Evolutionary conservation across 148 eudicot genomes (phyloP), one percentile per base, ranked within the genome.

Genomic region (Cornus controversa): DNA sequence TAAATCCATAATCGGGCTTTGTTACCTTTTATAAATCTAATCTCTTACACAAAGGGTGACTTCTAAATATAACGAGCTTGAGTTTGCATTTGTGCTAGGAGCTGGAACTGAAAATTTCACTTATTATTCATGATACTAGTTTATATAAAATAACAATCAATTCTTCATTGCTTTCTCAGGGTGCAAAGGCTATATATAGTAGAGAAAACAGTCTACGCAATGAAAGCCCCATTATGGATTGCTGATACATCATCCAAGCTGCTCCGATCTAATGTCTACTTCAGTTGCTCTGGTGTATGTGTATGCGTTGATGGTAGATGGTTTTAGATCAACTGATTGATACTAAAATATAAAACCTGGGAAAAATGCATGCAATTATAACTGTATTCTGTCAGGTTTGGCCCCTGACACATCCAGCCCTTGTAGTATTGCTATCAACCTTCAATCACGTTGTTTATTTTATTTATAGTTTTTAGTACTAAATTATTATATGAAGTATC

Each of bases 131-230:
- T 50, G 16, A 31, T 73, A 23, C 10, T 36, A 57, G 36, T 45
- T 70, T 18, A 70, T n/a, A n/a, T n/a, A n/a, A n/a, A n/a, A n/a
- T 64, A 67, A 16, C 45, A 7, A 42, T 6, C 45, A 42, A 63
- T 69, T 70, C 63, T 74, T 70, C 22, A 47, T 74, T 42, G 66
- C 31, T 81, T 81, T 74, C 47, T 77, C 88, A 93, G 97, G 95
- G 97, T 86, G 93, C 92, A 8, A 91, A 91, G 84, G 72, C 81
- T 70, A 90, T 82, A 60, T 93, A 93, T 84, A 77, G 70, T 7
- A 87, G 95, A 85, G 95, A 87, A 69, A 83, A 82, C 83, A 90
- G 97, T 85, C 86, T 91, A 67, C 89, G 95, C 80, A 71, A 66
- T 71, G 97, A 93, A 88, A 71, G 75, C 7, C 45, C 45, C 1